Evolutionary conservation across 805 yeast species (phyloP), one percentile per base, ranked within the genome.

Genomic region (Yamadazyma kitorensis): DNA sequence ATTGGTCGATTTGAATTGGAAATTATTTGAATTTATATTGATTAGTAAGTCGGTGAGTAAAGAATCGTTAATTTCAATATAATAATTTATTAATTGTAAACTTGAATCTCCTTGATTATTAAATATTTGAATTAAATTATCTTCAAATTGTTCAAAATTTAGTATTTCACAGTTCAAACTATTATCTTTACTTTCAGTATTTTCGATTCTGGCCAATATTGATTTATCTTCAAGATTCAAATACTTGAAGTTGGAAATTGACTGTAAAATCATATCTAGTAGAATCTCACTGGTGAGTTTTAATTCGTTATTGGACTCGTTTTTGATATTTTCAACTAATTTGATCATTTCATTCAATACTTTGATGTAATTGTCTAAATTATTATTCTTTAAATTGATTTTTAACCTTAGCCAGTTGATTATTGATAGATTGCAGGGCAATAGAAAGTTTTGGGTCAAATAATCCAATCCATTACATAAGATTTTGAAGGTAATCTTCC

Each of bases 401-500:
- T 45, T 44, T 5, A 38, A 27, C 13, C 54, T 22, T 18, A 55
- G 29, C 69, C 70, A 66, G 31, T 48, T 55, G 13, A 64, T 49
- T 17, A 64, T 55, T 22, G 59, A 57, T 16, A 57, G 29, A 61
- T 59, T 74, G 71, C 82, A 45, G 47, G 74, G 54, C 2, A 84
- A 65, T 44, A 91, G 64, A 43, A 86, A 84, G 2, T 86, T 83
- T 49, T 89, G 96, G 28, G 84, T 66, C 45, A 91, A 83, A 49
- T 89, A 87, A 49, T 89, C 97, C 22, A 91, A 64, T 0, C 96
- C 97, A 36, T 84, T 85, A 30, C 70, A 71, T 25, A 87, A 64
- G 4, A 78, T 72, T 4, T 79, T 80, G 7, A 71, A 54, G 43
- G 78, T 82, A 3, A 86, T 66, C 10, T 76, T 58, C 1, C 74